Evolutionary conservation across 2,329 filamentous ascomycete genomes (phyloP).

Genomic region (Claviceps sp.): DNA sequence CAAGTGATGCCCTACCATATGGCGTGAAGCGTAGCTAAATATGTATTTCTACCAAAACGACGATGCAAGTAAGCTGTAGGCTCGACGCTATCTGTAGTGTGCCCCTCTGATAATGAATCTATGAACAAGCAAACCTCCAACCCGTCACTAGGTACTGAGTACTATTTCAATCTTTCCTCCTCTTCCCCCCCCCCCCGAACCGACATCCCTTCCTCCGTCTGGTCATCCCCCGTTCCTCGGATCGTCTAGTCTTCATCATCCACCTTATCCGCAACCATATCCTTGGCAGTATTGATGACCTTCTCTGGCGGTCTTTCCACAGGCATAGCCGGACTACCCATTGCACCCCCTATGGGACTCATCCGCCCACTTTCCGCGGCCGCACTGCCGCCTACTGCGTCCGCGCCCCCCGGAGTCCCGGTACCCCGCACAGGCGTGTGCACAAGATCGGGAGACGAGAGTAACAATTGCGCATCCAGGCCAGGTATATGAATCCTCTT

Average conservation of each 20-base stretch:
- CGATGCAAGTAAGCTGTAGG: no score
- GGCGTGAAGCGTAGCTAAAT: no score
- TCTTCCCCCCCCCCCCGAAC: not conserved
- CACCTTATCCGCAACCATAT: slow-evolving; percentile 38
- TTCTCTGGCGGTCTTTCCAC: slow-evolving; percentile 32
- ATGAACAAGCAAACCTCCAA: no score
- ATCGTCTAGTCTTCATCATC: slow-evolving; percentile 33
- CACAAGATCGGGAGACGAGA: slow-evolving; percentile 68
- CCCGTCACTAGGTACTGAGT: no score
- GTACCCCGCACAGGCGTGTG: slow-evolving; percentile 54
- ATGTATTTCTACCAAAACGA: no score
- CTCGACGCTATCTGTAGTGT: no score
- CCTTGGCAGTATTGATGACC: slow-evolving; percentile 35
- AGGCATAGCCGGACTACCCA: slow-evolving; percentile 33
- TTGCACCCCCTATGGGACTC: slow-evolving; percentile 33
- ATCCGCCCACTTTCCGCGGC: slow-evolving; percentile 20
- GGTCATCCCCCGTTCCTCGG: not conserved
- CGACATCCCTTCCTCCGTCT: no score
- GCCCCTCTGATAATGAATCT: no score
- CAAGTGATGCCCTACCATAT: no score
- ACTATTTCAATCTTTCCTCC: not conserved
- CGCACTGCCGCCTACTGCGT: slow-evolving; percentile 13
- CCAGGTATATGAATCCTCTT: slow-evolving; percentile 77
- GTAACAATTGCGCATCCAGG: slow-evolving; percentile 52
- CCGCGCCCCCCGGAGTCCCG: slow-evolving; percentile 11